Base-by-base conservation (phyloP, 768 basidiomycete genomes). In the Serendipita vermifera region DNA sequence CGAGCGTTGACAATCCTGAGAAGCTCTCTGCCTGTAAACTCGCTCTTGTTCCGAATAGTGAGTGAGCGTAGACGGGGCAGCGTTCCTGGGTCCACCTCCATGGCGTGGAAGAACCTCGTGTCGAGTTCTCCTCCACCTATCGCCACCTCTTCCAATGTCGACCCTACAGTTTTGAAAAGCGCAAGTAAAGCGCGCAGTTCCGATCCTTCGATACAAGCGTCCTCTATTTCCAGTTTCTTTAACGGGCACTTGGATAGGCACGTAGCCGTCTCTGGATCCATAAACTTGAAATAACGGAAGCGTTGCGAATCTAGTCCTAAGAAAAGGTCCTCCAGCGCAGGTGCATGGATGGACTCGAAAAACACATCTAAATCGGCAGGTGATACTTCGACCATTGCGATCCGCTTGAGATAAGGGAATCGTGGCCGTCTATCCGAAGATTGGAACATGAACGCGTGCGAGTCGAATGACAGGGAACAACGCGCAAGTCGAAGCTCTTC, bases 211-310 rank as follows among this genome's bases (percentile, higher is more conserved):
- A 51, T 51, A 15, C 15, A n/a, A 22, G 22, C 24, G 17, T 51
- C 46, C 17, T 51, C 46, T 5, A 51, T 20, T 31, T 51, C 46
- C 9, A 51, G 9, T 7, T 29, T 9, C 29, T 51, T 51, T 31
- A 51, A 4, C n/a, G 22, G 17, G 46, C 46, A 51, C 15, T n/a
- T 4, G 17, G 24, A n/a, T 15, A 51, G 27, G 27, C 22, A 51
- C 4, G 46, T 51, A 4, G 22, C 46, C 46, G 46, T 9, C 5
- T 20, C 46, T 9, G 46, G 27, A 26, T 51, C 46, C 46, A 51
- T 51, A 31, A 51, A 51, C 46, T 51, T 51, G 46, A 51, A 51
- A 31, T 51, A 51, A 9, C 46, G 46, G 46, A 51, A 31, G 46
- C 24, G 46, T 7, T 22, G 7, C 5, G 17, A 22, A 15, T 51